Evolutionary conservation across 768 basidiomycete species (phyloP).

Genomic region (Favolaschia claudopus): DNA sequence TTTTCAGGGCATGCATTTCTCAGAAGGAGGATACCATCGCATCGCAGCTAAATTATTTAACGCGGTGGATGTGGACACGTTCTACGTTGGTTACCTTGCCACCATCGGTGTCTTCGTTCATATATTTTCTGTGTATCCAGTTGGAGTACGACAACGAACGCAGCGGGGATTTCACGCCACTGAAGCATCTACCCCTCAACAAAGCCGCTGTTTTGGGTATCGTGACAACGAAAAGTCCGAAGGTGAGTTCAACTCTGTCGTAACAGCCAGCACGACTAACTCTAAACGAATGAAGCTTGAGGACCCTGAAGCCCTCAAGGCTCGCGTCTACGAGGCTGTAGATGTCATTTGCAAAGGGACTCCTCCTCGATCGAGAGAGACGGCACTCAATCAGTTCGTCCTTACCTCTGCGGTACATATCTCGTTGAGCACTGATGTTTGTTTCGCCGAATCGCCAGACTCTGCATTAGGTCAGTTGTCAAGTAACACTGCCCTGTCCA

Average conservation of each 20-base stretch:
- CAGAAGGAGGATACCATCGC: conserved; percentile 65
- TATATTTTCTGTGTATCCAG: conserved; percentile 39
- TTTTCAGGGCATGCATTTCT: conserved; percentile 54
- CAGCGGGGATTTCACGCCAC: conserved; percentile 65
- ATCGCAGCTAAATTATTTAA: conserved; percentile 66
- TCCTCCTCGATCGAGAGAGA: conserved; percentile 52
- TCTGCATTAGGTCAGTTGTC: conserved; percentile 47
- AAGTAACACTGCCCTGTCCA: neutral
- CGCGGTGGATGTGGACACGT: conserved; percentile 63
- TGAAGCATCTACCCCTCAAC: conserved; percentile 57
- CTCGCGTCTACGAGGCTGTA: conserved; percentile 61
- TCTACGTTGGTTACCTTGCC: conserved; percentile 46
- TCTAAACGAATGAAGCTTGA: conserved; percentile 50
- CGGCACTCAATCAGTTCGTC: conserved; percentile 60
- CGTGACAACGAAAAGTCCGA: conserved; percentile 55
- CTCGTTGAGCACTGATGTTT: conserved; percentile 1
- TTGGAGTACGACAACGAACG: conserved; percentile 74
- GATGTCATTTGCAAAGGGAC: conserved; percentile 53
- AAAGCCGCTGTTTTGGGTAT: conserved; percentile 58
- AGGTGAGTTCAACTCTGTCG: conserved; percentile 38
- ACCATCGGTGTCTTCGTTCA: neutral
- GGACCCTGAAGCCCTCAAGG: conserved; percentile 54
- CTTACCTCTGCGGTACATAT: conserved; percentile 6
- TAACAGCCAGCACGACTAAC: neutral
- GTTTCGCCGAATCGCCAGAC: conserved; percentile 39